Percentiles rank a stretch among this genome's conserved stretches.
These are phyloP conservation scores for Ceratocystis alfenasii DNA, from an alignment of 2,329 filamentous ascomycete species.

Conservation along the genomic window DNA sequence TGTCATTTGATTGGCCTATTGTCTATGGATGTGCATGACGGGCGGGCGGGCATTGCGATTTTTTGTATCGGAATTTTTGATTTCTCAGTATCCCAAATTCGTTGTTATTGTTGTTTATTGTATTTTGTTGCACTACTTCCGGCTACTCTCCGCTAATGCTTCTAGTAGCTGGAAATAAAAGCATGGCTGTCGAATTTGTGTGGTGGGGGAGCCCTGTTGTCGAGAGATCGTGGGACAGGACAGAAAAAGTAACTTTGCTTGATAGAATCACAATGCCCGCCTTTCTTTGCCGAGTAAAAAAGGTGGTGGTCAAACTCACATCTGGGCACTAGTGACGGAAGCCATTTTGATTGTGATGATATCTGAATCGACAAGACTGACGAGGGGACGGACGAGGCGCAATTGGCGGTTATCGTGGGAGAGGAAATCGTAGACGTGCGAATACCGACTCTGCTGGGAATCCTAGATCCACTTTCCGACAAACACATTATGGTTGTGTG, in stretches of 20 bases:
- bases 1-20: not conserved
- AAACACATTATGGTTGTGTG: conserved; percentile 23
- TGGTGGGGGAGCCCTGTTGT: conserved; percentile 1
- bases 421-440: conserved; percentile 22
- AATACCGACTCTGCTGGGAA: conserved; percentile 21
- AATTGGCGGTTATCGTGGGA: conserved; percentile 23
- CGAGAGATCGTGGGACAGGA: not conserved
- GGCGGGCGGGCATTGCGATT: not conserved
- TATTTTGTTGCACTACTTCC: not conserved
- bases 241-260: not conserved
- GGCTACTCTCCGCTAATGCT: not conserved
- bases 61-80: not conserved
- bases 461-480: conserved; percentile 22
- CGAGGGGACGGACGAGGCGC: conserved; percentile 19
- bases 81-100: not conserved
- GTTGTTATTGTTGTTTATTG: not conserved
- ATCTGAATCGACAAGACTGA: conserved; percentile 22
- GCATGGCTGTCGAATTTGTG: not conserved
- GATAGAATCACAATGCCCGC: conserved; percentile 20
- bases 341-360: conserved; percentile 23
- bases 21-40: not conserved
- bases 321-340: conserved; percentile 23
- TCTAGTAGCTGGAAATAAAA: not conserved
- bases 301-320: conserved; percentile 21
- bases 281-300: conserved; percentile 7